Percentiles rank a stretch among this genome's conserved stretches.
phyloP scores from a whole-genome alignment of 202 grass and related monocot genomes.

The Hordeum pubiflorum region DNA sequence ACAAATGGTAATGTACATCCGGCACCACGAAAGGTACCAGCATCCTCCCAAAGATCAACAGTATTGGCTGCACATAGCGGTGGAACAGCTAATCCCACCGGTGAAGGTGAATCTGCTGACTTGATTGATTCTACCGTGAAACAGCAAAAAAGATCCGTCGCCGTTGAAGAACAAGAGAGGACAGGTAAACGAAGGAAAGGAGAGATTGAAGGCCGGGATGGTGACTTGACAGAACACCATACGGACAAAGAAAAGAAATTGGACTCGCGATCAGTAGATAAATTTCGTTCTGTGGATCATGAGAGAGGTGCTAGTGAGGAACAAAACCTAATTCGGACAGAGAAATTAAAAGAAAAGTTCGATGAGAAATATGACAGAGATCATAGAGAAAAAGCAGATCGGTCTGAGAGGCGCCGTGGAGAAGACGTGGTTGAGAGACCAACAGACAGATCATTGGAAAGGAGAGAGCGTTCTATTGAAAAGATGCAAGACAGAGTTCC shows the following conservation, averaged over 20 bases:
- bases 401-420: constrained; percentile 45
- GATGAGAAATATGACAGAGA: constrained; percentile 75
- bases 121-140: constrained; percentile 35
- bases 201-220: constrained; percentile 44
- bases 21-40: constrained; percentile 29
- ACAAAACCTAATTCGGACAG: constrained; percentile 43
- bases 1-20: constrained; percentile 42
- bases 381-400: constrained; percentile 53
- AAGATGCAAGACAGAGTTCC: constrained; percentile 60
- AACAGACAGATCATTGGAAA: constrained; percentile 50
- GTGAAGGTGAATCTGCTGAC: constrained; percentile 43
- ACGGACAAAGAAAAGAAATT: constrained; percentile 46
- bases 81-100: constrained; percentile 37
- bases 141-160: constrained; percentile 62
- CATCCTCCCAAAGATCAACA: constrained; percentile 38
- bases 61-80: constrained; percentile 26
- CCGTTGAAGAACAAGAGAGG: constrained; percentile 69
- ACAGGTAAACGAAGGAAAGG: constrained; percentile 73
- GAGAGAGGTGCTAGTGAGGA: constrained; percentile 51
- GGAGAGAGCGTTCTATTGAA: constrained; percentile 65
- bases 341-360: constrained; percentile 51
- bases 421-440: constrained; percentile 60
- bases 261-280: constrained; percentile 40
- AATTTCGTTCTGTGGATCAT: constrained; percentile 47
- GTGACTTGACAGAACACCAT: constrained; percentile 42